Evolutionary conservation across 2,329 filamentous ascomycete genomes (phyloP).

Genomic region (Paraphaeosphaeria sporulosa): DNA sequence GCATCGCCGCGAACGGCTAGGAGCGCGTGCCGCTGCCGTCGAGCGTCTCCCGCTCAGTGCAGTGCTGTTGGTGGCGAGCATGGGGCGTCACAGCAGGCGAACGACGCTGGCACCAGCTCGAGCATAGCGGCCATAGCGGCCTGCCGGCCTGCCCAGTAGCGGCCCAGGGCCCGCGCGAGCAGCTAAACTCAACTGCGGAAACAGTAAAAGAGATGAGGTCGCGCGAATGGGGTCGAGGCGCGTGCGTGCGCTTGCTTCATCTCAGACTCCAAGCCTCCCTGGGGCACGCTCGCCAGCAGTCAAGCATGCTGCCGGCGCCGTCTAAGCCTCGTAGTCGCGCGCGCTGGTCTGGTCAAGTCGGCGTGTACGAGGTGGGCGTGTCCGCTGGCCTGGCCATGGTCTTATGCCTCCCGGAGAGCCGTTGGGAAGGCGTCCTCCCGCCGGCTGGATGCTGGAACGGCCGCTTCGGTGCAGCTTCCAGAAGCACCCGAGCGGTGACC

Average conservation of each 20-base stretch:
- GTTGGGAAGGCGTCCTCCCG: conserved; percentile 1
- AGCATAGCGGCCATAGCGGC: conserved; percentile 1
- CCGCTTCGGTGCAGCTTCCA: conserved; percentile 12
- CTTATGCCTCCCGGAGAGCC: not conserved
- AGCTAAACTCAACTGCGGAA: conserved; percentile 18
- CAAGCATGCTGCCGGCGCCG: conserved; percentile 7
- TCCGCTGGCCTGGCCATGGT: not conserved
- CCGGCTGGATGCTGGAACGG: conserved; percentile 13
- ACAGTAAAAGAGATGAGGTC: conserved; percentile 11
- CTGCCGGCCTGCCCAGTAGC: too few relatives aligned
- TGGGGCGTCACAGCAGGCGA: conserved; percentile 16
- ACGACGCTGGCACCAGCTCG: conserved; percentile 8
- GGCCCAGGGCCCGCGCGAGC: conserved; percentile 29
- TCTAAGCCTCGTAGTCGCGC: conserved; percentile 33
- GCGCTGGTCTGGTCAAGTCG: not conserved
- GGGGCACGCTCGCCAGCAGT: conserved; percentile 21
- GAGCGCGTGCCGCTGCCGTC: conserved; percentile 19
- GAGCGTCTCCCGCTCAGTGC: conserved; percentile 29
- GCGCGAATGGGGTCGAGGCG: conserved; percentile 29
- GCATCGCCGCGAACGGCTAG: conserved; percentile 4
- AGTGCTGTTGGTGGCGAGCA: conserved; percentile 40
- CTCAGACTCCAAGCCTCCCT: conserved; percentile 29
- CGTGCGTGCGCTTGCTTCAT: conserved; percentile 28
- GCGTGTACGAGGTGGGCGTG: too few relatives aligned
- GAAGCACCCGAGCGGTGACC: conserved; percentile 2